Evolutionary conservation across 2,329 filamentous ascomycete genomes (phyloP).

Genomic region (Amylocarpus encephaloides): DNA sequence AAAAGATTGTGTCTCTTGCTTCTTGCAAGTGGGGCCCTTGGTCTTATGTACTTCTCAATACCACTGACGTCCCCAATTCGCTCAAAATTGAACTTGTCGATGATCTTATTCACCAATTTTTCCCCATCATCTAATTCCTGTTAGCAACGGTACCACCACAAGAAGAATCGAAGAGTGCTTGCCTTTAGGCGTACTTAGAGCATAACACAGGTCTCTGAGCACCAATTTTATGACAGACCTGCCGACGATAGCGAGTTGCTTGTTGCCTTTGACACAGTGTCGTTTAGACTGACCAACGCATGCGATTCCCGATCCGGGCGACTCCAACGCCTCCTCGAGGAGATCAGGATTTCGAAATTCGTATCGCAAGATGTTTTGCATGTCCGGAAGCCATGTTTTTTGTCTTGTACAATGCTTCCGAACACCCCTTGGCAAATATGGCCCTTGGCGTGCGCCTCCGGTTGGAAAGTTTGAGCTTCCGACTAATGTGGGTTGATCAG

Average conservation of each 20-base stretch:
- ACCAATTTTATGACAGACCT: slow-evolving; percentile 16
- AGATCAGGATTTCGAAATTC: slow-evolving; percentile 16
- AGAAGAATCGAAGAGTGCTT: neutral
- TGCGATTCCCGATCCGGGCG: slow-evolving; percentile 13
- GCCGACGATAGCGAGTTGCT: slow-evolving; percentile 16
- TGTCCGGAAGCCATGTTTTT: slow-evolving; percentile 1
- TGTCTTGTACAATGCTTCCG: too few species aligned
- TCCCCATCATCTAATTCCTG: slow-evolving; percentile 1
- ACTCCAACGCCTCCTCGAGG: slow-evolving; percentile 22
- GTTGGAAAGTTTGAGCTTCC: too few species aligned
- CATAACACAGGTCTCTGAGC: slow-evolving; percentile 18
- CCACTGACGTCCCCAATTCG: slow-evolving; percentile 8
- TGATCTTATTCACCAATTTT: neutral
- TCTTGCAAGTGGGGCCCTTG: slow-evolving; percentile 4
- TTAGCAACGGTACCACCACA: neutral
- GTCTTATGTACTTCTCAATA: slow-evolving; percentile 13
- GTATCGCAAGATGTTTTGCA: slow-evolving; percentile 16
- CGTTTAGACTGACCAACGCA: slow-evolving; percentile 12
- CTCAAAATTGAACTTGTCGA: slow-evolving; percentile 7
- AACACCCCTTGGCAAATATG: too few species aligned
- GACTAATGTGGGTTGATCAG: too few species aligned
- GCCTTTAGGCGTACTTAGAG: slow-evolving; percentile 10
- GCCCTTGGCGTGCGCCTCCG: too few species aligned
- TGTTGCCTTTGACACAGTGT: slow-evolving; percentile 16
- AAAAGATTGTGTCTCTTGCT: slow-evolving; percentile 9